Percentiles rank a stretch among this genome's conserved stretches.
Evolutionary conservation across 306 rosid species (phyloP).

Genomic region (Amphicarpaea edgeworthii): DNA sequence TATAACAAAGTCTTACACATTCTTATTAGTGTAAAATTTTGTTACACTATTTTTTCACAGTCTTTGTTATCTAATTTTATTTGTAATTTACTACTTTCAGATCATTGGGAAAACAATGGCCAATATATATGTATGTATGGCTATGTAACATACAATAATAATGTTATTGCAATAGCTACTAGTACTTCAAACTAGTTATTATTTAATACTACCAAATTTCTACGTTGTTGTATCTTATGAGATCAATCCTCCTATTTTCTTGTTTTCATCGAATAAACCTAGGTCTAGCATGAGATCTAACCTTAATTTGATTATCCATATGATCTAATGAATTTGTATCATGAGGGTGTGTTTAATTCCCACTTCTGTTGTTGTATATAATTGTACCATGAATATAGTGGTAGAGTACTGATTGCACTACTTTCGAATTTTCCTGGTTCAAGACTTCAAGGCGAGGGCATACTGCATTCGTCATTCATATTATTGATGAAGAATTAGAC

Average conservation of each 20-base stretch:
- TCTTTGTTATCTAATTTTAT: too few species aligned
- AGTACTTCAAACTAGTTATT: neutral
- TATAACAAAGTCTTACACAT: too few species aligned
- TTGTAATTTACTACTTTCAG: neutral
- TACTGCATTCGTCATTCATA: neutral
- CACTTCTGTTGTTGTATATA: neutral
- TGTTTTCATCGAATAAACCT: too few species aligned
- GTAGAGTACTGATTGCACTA: neutral
- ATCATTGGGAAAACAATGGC: neutral
- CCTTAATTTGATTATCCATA: neutral
- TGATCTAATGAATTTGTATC: neutral
- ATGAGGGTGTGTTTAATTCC: neutral
- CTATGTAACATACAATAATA: neutral
- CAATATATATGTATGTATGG: neutral
- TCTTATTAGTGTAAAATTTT: too few species aligned
- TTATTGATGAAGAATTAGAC: neutral
- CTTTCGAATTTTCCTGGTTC: neutral
- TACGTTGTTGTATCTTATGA: neutral
- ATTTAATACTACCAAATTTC: neutral
- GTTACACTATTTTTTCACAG: too few species aligned
- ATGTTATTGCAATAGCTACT: slow-evolving; percentile 1
- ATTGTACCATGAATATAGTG: neutral
- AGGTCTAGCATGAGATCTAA: neutral
- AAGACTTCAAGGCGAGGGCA: neutral
- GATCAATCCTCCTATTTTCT: neutral